A percentile compares a stretch with the other conserved stretches of the same genome.
phyloP scores from a whole-genome alignment of 1,139 yeast genomes.

The Debaryomyces robertsiae region DNA sequence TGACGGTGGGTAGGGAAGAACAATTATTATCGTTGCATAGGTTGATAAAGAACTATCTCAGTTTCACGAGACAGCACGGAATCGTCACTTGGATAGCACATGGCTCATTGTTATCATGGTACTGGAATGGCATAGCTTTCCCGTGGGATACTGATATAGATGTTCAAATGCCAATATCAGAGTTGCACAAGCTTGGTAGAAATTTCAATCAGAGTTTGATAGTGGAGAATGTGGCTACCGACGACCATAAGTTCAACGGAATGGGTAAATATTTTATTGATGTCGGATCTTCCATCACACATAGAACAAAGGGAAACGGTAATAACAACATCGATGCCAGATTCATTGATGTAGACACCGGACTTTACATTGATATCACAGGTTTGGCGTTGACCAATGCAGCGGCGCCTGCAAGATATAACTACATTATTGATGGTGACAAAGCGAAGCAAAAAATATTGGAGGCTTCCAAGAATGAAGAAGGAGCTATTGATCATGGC shows the following conservation, averaged over 20 bases:
- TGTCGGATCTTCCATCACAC: constrained; percentile 33
- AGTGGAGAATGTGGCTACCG: constrained; percentile 29
- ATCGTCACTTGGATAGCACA: constrained; percentile 46
- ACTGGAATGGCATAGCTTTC: constrained; percentile 40
- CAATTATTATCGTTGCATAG: constrained; percentile 33
- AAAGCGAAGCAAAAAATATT: constrained; percentile 13
- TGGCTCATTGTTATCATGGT: constrained; percentile 46
- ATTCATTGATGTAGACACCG: constrained; percentile 42
- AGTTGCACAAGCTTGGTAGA: constrained; percentile 31
- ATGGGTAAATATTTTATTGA: constrained; percentile 39
- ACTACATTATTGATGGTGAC: constrained; percentile 17
- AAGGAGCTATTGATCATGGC: constrained; percentile 17
- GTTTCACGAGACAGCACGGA: constrained; percentile 32
- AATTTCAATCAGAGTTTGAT: constrained; percentile 41
- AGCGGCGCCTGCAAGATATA: constrained; percentile 36
- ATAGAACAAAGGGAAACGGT: constrained; percentile 35
- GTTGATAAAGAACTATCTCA: constrained; percentile 33
- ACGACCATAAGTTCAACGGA: constrained; percentile 27
- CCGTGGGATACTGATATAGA: constrained; percentile 45
- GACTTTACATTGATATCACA: constrained; percentile 42
- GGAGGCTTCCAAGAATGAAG: constrained; percentile 9
- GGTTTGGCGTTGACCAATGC: constrained; percentile 34
- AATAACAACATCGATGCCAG: constrained; percentile 42
- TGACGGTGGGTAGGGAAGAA: constrained; percentile 30
- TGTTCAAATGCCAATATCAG: constrained; percentile 39